Evolutionary conservation across 352 stramenopile species (phyloP).

Genomic region (Phytopythium vexans): DNA sequence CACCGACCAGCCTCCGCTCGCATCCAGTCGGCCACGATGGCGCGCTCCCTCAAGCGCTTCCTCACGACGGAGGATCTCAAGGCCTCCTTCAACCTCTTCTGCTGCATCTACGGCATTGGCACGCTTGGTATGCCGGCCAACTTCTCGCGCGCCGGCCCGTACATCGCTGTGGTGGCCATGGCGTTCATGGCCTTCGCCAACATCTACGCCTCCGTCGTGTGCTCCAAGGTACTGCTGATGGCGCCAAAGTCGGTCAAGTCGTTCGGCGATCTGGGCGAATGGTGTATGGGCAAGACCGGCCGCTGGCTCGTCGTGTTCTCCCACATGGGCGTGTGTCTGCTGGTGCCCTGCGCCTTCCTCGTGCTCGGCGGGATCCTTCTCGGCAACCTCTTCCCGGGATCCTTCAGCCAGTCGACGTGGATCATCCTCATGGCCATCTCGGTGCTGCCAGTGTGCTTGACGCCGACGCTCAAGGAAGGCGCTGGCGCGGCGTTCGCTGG

Average conservation of each 20-base stretch:
- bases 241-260: slow-evolving; percentile 42
- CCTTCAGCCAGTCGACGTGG: slow-evolving; percentile 34
- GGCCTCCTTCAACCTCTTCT: slow-evolving; percentile 42
- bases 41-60: slow-evolving; percentile 13
- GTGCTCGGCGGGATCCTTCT: slow-evolving; percentile 41
- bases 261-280: slow-evolving; percentile 48
- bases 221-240: slow-evolving; percentile 36
- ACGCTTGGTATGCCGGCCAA: slow-evolving; percentile 56
- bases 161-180: slow-evolving; percentile 28
- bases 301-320: slow-evolving; percentile 36
- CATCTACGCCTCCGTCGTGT: slow-evolving; percentile 36
- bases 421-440: slow-evolving; percentile 52
- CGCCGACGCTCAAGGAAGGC: slow-evolving; percentile 45
- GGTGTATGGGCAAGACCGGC: slow-evolving; percentile 35
- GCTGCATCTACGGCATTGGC: slow-evolving; percentile 50
- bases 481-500: slow-evolving; percentile 34
- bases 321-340: slow-evolving; percentile 36
- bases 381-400: slow-evolving; percentile 37
- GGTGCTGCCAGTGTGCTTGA: slow-evolving; percentile 38
- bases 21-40: neutral
- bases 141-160: slow-evolving; percentile 38
- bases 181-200: slow-evolving; percentile 55
- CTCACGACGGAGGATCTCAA: slow-evolving; percentile 45
- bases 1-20: no score
- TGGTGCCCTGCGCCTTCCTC: slow-evolving; percentile 45